These are phyloP conservation scores for Nyctanthes arbortristis DNA, from an alignment of 257 asterid genomes.

Conservation along the genomic window DNA sequence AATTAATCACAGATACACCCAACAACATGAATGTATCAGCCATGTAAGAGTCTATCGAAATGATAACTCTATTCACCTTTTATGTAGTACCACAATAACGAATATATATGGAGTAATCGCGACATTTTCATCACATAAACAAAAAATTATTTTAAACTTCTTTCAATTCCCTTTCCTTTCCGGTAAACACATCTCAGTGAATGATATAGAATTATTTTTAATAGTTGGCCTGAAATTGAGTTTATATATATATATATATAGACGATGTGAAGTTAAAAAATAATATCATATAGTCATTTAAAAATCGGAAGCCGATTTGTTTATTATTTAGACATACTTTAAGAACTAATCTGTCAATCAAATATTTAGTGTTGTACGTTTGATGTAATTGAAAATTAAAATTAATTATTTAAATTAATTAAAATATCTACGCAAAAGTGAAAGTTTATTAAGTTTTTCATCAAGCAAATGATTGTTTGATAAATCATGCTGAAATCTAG, in stretches of 20 bases:
- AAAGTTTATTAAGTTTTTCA: conserved; percentile 22
- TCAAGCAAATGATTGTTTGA: conserved; percentile 39
- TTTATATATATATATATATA: not conserved
- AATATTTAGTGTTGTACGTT: conserved; percentile 3
- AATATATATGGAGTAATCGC: not conserved
- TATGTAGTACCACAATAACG: not conserved
- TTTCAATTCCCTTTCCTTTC: conserved; percentile 1
- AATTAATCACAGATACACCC: too few relatives aligned
- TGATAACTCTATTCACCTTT: conserved; percentile 10
- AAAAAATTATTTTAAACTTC: not conserved
- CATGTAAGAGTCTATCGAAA: not conserved
- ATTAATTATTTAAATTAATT: not conserved
- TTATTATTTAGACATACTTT: conserved; percentile 2
- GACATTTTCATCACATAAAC: not conserved
- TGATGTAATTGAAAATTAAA: not conserved
- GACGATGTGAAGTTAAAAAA: not conserved
- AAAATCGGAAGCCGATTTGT: conserved; percentile 5
- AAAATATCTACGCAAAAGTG: conserved; percentile 9
- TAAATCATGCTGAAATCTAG: conserved; percentile 37
- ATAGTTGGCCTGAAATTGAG: conserved; percentile 18
- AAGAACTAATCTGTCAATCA: conserved; percentile 7
- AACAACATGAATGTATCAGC: not conserved
- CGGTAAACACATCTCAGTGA: not conserved
- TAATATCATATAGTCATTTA: not conserved
- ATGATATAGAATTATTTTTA: not conserved